phyloP scores from a whole-genome alignment of 768 basidiomycete genomes.

The Suillus alpinus region DNA sequence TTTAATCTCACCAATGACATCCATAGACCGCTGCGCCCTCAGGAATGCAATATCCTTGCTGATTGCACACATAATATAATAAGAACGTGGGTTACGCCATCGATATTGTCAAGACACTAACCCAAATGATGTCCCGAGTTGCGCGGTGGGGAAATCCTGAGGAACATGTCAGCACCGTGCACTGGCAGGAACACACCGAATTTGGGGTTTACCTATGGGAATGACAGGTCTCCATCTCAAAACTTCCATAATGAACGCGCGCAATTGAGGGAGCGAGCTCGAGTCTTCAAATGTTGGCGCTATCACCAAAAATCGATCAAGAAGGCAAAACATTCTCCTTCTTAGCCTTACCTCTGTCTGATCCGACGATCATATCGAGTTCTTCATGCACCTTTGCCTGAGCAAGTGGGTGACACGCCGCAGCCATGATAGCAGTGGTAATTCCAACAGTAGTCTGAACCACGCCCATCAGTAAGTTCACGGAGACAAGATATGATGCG shows the following conservation, averaged over 20 bases:
- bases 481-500: not conserved
- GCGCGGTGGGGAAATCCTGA: conserved; percentile 59
- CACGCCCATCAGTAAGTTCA: not conserved
- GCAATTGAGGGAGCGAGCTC: conserved; percentile 24
- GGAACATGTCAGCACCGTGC: conserved; percentile 12
- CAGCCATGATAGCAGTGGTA: conserved; percentile 47
- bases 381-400: conserved; percentile 47
- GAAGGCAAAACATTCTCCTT: not conserved
- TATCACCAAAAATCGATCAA: conserved; percentile 7
- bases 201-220: conserved; percentile 13
- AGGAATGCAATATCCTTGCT: conserved; percentile 26
- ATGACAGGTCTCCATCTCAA: conserved; percentile 32
- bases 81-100: conserved; percentile 19
- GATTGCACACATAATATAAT: not conserved
- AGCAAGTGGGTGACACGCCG: conserved; percentile 45
- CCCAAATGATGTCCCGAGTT: conserved; percentile 56
- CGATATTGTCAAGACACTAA: not conserved
- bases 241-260: conserved; percentile 30
- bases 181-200: not conserved
- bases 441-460: conserved; percentile 46
- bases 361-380: conserved; percentile 45
- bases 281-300: conserved; percentile 32
- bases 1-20: conserved; percentile 15
- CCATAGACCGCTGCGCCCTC: conserved; percentile 19
- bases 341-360: conserved; percentile 16